phyloP scores from a whole-genome alignment of 2,329 filamentous ascomycete genomes.

The Alternaria infectoria region DNA sequence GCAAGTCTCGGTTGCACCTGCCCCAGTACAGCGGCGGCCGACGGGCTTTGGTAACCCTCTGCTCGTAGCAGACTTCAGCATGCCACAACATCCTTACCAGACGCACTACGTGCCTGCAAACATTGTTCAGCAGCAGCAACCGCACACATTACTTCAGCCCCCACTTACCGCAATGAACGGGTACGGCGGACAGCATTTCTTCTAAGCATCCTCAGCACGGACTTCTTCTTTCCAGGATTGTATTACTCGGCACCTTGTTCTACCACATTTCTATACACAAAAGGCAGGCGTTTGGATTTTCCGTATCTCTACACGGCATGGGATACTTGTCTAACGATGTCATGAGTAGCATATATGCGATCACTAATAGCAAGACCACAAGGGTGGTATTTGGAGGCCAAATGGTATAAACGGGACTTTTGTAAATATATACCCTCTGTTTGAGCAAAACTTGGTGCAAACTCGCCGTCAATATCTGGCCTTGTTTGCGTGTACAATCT shows the following conservation, averaged over 20 bases:
- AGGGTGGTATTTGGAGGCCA: background rate
- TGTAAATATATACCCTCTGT: constrained; percentile 11
- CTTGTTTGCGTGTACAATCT: background rate
- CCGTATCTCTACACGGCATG: background rate
- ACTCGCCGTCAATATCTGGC: background rate
- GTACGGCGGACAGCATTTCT: constrained; percentile 30
- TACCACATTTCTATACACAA: background rate
- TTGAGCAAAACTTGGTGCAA: background rate
- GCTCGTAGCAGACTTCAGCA: constrained; percentile 74
- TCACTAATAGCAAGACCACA: background rate
- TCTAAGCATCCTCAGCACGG: constrained; percentile 4
- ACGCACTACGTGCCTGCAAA: constrained; percentile 79
- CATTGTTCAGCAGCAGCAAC: constrained; percentile 44
- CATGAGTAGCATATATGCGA: constrained; percentile 9
- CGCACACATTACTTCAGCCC: constrained; percentile 27
- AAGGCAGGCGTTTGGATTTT: background rate
- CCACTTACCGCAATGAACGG: constrained; percentile 26
- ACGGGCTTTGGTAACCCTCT: constrained; percentile 72
- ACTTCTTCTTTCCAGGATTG: background rate
- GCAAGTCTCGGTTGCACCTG: constrained; percentile 20
- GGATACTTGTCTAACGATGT: constrained; percentile 9
- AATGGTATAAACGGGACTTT: background rate
- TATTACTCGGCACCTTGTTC: constrained; percentile 2
- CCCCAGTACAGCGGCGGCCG: constrained; percentile 43
- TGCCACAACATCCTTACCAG: constrained; percentile 82